phyloP scores from a whole-genome alignment of 2,329 filamentous ascomycete species.

The Karstenula rhodostoma region DNA sequence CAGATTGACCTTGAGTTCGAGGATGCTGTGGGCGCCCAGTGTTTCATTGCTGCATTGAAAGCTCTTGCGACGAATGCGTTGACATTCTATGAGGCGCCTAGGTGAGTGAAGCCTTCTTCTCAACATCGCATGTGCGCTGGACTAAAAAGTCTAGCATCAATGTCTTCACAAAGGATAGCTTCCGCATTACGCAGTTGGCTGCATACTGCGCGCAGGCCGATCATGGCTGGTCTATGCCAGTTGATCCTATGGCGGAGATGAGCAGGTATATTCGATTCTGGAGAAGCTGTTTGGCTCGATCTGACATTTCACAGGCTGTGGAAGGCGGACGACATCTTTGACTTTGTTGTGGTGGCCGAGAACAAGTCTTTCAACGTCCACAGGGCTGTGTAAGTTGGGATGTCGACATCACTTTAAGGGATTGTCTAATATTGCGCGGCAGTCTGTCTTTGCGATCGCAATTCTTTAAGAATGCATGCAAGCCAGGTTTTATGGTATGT shows the following conservation, averaged over 20 bases:
- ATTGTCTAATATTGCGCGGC: slow-evolving; percentile 2
- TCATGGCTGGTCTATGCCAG: neutral
- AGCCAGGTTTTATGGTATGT: slow-evolving; percentile 25
- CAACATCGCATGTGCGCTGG: no score
- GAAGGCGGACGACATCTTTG: slow-evolving; percentile 27
- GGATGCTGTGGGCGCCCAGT: slow-evolving; percentile 17
- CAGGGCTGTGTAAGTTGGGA: slow-evolving; percentile 27
- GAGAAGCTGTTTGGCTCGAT: neutral
- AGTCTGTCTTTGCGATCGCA: slow-evolving; percentile 27
- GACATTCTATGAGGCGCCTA: slow-evolving; percentile 20
- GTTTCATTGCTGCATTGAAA: slow-evolving; percentile 23
- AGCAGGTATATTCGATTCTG: slow-evolving; percentile 17
- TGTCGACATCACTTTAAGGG: no score
- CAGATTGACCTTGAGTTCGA: slow-evolving; percentile 31
- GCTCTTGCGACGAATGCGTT: slow-evolving; percentile 20
- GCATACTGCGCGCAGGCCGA: neutral
- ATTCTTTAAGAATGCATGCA: slow-evolving; percentile 32
- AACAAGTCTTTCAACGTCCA: slow-evolving; percentile 29
- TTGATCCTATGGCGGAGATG: slow-evolving; percentile 9
- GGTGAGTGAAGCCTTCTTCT: slow-evolving; percentile 13
- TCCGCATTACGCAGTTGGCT: neutral
- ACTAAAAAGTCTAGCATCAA: slow-evolving; percentile 10
- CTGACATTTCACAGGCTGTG: slow-evolving; percentile 22
- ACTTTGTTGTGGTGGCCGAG: slow-evolving; percentile 30
- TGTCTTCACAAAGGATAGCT: slow-evolving; percentile 8